These are phyloP conservation scores for Achaetomium macrosporum DNA, from an alignment of 2,329 filamentous ascomycete genomes.

Conservation along the genomic window DNA sequence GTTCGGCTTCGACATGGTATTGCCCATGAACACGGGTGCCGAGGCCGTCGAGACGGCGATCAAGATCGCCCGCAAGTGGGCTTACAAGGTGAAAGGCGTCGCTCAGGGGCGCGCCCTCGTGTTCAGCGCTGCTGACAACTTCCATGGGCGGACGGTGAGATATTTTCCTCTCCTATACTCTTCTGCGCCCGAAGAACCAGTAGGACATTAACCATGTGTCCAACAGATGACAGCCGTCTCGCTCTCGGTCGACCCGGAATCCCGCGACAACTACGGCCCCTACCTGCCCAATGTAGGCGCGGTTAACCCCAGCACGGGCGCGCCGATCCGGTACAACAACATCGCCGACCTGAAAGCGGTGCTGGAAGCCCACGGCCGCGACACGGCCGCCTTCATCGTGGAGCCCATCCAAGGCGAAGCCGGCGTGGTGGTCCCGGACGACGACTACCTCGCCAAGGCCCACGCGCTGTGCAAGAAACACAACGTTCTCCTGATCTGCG, in stretches of 20 bases:
- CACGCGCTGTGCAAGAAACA: constrained; percentile 86
- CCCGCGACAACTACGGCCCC: constrained; percentile 92
- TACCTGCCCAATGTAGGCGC: constrained; percentile 88
- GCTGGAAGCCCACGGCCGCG: constrained; percentile 72
- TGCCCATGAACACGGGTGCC: constrained; percentile 97
- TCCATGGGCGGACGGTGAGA: constrained; percentile 88
- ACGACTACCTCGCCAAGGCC: constrained; percentile 76
- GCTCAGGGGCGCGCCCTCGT: constrained; percentile 77
- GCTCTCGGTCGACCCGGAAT: constrained; percentile 91
- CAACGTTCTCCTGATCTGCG: constrained; percentile 92
- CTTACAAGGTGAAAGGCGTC: constrained; percentile 92
- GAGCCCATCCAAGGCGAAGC: constrained; percentile 98
- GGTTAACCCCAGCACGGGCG: constrained; percentile 65
- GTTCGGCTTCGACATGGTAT: constrained; percentile 95
- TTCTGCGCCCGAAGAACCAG: not conserved
- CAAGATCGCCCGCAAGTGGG: constrained; percentile 96
- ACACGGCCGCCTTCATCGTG: constrained; percentile 87
- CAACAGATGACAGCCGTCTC: constrained; percentile 84
- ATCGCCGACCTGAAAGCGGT: constrained; percentile 72
- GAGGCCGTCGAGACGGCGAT: constrained; percentile 94
- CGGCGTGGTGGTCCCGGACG: constrained; percentile 89
- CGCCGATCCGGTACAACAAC: constrained; percentile 80
- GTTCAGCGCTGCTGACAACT: constrained; percentile 84
- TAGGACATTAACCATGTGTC: not conserved
- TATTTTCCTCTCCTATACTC: not conserved